Conservation (phyloP, 345 rosid species). For the Syzygium grande region DNA sequence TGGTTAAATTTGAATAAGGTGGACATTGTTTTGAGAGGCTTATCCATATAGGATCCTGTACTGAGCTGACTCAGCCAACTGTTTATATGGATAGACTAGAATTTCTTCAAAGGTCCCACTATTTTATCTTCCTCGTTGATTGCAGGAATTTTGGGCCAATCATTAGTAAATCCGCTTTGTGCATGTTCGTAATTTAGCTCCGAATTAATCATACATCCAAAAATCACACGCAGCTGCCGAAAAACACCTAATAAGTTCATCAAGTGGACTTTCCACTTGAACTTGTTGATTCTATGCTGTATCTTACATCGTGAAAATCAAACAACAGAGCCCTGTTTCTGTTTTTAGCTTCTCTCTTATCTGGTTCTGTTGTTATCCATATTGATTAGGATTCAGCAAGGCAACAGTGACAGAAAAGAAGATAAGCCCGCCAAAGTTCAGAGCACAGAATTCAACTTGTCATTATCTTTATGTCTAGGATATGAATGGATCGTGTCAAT, state of each 20-base stretch:
- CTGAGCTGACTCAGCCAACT: slow-evolving; percentile 36
- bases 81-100: slow-evolving; percentile 20
- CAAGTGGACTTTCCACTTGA: background rate
- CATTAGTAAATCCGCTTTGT: background rate
- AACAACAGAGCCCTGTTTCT: background rate
- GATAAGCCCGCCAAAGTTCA: background rate
- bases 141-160: background rate
- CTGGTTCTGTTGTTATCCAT: background rate
- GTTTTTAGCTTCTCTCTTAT: background rate
- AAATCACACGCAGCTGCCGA: background rate
- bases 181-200: background rate
- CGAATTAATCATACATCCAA: background rate
- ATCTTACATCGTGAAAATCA: background rate
- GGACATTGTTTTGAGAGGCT: slow-evolving; percentile 3
- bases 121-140: background rate
- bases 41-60: slow-evolving; percentile 17
- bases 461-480: background rate
- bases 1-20: background rate
- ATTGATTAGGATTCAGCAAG: background rate
- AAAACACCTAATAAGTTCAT: background rate
- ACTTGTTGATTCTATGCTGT: background rate
- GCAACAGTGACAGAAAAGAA: background rate
- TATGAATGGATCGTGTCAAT: background rate
- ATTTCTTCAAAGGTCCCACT: background rate
- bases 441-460: background rate